Conservation (phyloP, 768 basidiomycete species). For the Pleurotus eryngii region DNA sequence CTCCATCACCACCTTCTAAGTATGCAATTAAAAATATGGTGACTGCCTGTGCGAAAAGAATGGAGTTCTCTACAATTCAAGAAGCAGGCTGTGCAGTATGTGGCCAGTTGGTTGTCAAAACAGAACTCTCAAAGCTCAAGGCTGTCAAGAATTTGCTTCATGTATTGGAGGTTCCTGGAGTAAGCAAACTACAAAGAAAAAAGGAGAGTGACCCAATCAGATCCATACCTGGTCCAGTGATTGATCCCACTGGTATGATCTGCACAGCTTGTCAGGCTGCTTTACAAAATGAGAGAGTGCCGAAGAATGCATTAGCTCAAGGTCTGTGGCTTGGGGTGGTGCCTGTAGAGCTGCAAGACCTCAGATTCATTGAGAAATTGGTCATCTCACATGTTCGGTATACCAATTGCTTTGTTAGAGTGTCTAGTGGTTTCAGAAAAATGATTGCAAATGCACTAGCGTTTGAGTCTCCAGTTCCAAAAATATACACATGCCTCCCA, state of each 20-base stretch:
- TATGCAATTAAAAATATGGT: neutral
- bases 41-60: neutral
- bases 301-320: conserved; percentile 22
- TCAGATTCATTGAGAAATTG: conserved; percentile 22
- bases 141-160: neutral
- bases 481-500: conserved; percentile 18
- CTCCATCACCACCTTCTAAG: neutral
- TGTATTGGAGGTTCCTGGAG: neutral
- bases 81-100: conserved; percentile 2
- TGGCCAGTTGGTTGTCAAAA: neutral
- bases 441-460: conserved; percentile 23
- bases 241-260: neutral
- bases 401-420: conserved; percentile 19
- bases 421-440: conserved; percentile 12
- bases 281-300: conserved; percentile 9
- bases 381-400: conserved; percentile 11
- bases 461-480: conserved; percentile 19
- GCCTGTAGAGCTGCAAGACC: conserved; percentile 16
- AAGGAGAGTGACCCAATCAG: neutral
- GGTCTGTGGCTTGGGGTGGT: conserved; percentile 29
- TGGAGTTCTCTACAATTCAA: neutral
- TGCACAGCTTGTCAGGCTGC: conserved; percentile 7
- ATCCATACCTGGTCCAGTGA: neutral
- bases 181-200: neutral
- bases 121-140: neutral